Conservation (phyloP, 805 yeast species). For the Barnettozyma vustinii region DNA sequence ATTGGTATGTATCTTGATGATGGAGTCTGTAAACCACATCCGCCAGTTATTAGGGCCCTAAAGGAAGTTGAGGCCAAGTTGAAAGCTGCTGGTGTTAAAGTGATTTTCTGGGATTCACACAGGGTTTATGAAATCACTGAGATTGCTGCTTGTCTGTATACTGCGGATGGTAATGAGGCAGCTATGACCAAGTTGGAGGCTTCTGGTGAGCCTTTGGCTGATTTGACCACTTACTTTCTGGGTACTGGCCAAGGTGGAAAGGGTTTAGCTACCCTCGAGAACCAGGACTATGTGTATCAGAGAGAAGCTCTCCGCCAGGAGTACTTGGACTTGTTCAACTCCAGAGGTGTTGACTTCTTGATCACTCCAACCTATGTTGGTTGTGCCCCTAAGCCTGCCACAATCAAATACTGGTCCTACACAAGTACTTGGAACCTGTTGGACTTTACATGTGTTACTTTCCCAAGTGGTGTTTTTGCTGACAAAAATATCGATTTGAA, state of each 20-base stretch:
- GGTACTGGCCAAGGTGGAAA: slow-evolving; percentile 54
- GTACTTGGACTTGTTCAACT: slow-evolving; percentile 47
- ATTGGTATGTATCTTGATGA: slow-evolving; percentile 62
- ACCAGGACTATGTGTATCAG: slow-evolving; percentile 45
- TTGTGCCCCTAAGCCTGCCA: slow-evolving; percentile 63
- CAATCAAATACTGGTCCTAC: slow-evolving; percentile 74
- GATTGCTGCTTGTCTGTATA: slow-evolving; percentile 49
- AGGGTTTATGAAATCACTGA: slow-evolving; percentile 53
- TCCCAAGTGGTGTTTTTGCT: slow-evolving; percentile 43
- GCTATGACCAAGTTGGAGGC: slow-evolving; percentile 45
- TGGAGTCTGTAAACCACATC: slow-evolving; percentile 60
- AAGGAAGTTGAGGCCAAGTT: slow-evolving; percentile 49
- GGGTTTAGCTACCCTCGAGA: slow-evolving; percentile 41
- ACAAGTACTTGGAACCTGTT: slow-evolving; percentile 67
- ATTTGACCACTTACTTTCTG: slow-evolving; percentile 58
- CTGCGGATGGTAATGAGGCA: slow-evolving; percentile 61
- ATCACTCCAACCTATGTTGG: slow-evolving; percentile 64
- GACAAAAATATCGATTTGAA: slow-evolving; percentile 44
- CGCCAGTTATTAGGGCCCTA: slow-evolving; percentile 57
- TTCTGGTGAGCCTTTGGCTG: slow-evolving; percentile 66
- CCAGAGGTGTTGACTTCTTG: slow-evolving; percentile 57
- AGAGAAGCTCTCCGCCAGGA: slow-evolving; percentile 57
- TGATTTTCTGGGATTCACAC: slow-evolving; percentile 53
- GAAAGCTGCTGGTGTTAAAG: slow-evolving; percentile 51
- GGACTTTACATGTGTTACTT: slow-evolving; percentile 62